phyloP scores from a whole-genome alignment of 2,329 filamentous ascomycete genomes.

The Colletotrichum limetticola region DNA sequence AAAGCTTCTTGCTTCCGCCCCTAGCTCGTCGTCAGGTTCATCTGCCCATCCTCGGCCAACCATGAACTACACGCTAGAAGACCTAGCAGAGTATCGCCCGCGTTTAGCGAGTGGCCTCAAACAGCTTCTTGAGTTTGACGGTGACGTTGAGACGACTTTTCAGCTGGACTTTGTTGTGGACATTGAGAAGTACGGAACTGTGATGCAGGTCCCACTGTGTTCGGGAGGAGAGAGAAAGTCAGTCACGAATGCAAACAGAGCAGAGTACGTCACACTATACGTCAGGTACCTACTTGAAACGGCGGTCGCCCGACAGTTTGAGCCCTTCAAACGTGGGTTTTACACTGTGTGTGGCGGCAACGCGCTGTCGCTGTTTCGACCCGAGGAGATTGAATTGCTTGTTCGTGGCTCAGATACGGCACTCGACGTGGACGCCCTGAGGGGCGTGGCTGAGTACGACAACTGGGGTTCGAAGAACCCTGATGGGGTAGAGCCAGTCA shows the following conservation, averaged over 20 bases:
- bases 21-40: constrained; percentile 65
- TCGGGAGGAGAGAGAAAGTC: constrained; percentile 76
- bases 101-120: constrained; percentile 79
- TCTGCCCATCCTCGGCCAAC: constrained; percentile 66
- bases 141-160: constrained; percentile 83
- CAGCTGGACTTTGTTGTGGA: constrained; percentile 85
- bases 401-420: constrained; percentile 86
- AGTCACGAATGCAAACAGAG: constrained; percentile 86
- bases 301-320: constrained; percentile 83
- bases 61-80: constrained; percentile 81
- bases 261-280: constrained; percentile 89
- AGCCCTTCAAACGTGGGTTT: constrained; percentile 94
- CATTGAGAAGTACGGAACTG: constrained; percentile 79
- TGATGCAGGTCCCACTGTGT: constrained; percentile 75
- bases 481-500: constrained; percentile 70
- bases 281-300: constrained; percentile 83
- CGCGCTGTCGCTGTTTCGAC: constrained; percentile 85
- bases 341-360: constrained; percentile 93
- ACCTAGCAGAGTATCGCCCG: constrained; percentile 85
- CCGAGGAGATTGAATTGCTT: constrained; percentile 91
- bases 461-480: constrained; percentile 74
- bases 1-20: constrained; percentile 83
- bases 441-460: constrained; percentile 83
- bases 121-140: constrained; percentile 83
- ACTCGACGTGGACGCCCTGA: constrained; percentile 80